Base-by-base conservation (phyloP, 768 basidiomycete species). In the Lepiota venenata region DNA sequence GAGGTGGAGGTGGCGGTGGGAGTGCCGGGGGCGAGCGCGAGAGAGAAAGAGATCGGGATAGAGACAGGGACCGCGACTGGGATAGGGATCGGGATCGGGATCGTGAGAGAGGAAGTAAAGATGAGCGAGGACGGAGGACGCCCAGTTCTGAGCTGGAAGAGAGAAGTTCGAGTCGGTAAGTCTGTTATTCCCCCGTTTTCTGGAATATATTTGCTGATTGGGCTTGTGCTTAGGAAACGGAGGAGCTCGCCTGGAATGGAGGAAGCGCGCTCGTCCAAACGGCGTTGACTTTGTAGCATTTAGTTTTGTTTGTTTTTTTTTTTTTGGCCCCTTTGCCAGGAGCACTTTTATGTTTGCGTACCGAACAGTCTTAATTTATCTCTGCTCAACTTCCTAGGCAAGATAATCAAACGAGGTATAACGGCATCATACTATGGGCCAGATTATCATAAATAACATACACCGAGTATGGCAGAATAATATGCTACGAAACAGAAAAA, bases 191-290 rank as follows among this genome's bases (percentile, higher is more conserved):
- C n/a, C n/a, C n/a, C n/a, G n/a, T n/a, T 20, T 8, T 22, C 27
- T 14, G 35, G 29, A 48, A 3, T 18, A 50, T 35, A 3, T 18
- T 48, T 35, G 6, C 10, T 40, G 15, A 27, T 27, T 43, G 50
- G 35, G 11, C 32, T 10, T 57, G 25, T 20, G 16, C n/a, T 40
- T 58, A 90, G 88, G 65, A 90, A 90, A 73, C 82, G 88, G 58
- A 74, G 88, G 60, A 83, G 79, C 56, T 89, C 88, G 5, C 87
- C 87, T n/a, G 74, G 81, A 6, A 60, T 84, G 64, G 88, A 88
- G 43, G 88, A 89, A 46, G 65, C 73, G 36, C 78, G 88, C 56
- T 78, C 83, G 56, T 82, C 83, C 50, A 89, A 89, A 72, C 79
- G 87, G 60, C 84, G 87, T 60, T 87, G 74, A 82, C 45, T 29